A percentile compares a stretch with the other conserved stretches of the same genome.
Conservation (phyloP, 805 yeast genomes). For the Cyberlindnera saturnus region DNA sequence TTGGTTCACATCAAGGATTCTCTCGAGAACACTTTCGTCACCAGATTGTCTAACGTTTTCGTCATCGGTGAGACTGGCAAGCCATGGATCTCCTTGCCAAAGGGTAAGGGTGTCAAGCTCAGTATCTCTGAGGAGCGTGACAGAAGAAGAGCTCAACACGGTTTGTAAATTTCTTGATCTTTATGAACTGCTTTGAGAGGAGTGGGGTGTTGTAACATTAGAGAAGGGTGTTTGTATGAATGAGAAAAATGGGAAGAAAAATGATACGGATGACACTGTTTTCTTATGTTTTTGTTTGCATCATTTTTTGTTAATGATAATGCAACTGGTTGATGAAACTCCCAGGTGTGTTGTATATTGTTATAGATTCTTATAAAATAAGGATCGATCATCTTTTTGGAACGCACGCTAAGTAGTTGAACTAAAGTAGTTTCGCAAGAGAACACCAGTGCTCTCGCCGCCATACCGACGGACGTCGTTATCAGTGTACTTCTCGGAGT, state of each 20-base stretch:
- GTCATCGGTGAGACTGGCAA: constrained; percentile 94
- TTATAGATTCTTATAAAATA: background rate
- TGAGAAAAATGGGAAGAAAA: constrained; percentile 4
- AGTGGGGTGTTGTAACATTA: constrained; percentile 1
- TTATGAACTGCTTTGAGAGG: background rate
- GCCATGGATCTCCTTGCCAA: constrained; percentile 92
- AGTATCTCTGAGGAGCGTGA: constrained; percentile 96
- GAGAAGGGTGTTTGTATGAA: constrained; percentile 2
- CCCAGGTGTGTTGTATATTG: constrained; percentile 5
- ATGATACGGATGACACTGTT: constrained; percentile 11
- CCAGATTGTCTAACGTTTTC: constrained; percentile 90
- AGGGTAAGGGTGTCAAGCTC: constrained; percentile 98
- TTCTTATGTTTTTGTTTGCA: constrained; percentile 20
- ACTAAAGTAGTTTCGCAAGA: constrained; percentile 36
- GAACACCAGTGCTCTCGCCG: constrained; percentile 36
- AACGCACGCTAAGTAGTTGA: background rate
- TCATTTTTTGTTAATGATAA: constrained; percentile 21
- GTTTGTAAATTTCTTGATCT: constrained; percentile 43
- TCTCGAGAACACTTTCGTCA: constrained; percentile 90
- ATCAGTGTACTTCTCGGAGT: constrained; percentile 25
- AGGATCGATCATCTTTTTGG: constrained; percentile 2
- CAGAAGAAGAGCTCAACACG: constrained; percentile 82
- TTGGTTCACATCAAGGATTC: constrained; percentile 95
- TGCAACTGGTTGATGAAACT: constrained; percentile 2
- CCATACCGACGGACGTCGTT: constrained; percentile 34